Conservation (phyloP, 768 basidiomycete genomes). For the Pholiota molesta region DNA sequence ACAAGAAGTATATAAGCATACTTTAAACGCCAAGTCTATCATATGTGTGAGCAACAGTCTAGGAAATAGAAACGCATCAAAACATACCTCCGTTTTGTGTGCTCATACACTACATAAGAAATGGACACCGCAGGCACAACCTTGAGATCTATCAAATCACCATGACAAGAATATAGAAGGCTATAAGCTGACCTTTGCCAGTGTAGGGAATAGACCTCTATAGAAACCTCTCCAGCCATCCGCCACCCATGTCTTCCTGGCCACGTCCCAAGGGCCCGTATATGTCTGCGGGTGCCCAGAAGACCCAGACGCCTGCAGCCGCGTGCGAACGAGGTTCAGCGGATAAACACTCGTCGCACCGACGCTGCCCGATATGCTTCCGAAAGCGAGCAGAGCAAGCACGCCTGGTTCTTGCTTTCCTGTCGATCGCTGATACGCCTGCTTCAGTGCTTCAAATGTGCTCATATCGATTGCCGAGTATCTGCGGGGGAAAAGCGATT, state of each 20-base stretch:
- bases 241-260: slow-evolving; percentile 71
- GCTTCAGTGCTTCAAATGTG: slow-evolving; percentile 94
- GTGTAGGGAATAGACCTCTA: slow-evolving; percentile 86
- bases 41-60: not conserved
- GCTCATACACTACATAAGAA: slow-evolving; percentile 93
- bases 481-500: slow-evolving; percentile 33
- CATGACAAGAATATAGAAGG: not conserved
- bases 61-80: not conserved
- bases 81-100: slow-evolving; percentile 76
- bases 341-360: slow-evolving; percentile 95
- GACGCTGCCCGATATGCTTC: slow-evolving; percentile 90
- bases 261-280: slow-evolving; percentile 86
- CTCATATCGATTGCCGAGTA: slow-evolving; percentile 98
- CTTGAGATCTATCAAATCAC: slow-evolving; percentile 36
- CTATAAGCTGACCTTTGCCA: slow-evolving; percentile 71
- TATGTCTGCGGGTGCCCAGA: slow-evolving; percentile 93
- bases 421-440: slow-evolving; percentile 85
- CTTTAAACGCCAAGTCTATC: slow-evolving; percentile 59
- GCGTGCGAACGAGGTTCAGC: slow-evolving; percentile 88
- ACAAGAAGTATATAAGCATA: slow-evolving; percentile 19
- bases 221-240: slow-evolving; percentile 97
- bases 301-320: slow-evolving; percentile 95
- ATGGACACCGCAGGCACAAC: slow-evolving; percentile 97
- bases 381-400: slow-evolving; percentile 85
- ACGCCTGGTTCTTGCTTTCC: slow-evolving; percentile 90